Percentiles rank a stretch among this genome's conserved stretches.
phyloP scores from a whole-genome alignment of 345 rosid species.

The Pistacia integerrima region DNA sequence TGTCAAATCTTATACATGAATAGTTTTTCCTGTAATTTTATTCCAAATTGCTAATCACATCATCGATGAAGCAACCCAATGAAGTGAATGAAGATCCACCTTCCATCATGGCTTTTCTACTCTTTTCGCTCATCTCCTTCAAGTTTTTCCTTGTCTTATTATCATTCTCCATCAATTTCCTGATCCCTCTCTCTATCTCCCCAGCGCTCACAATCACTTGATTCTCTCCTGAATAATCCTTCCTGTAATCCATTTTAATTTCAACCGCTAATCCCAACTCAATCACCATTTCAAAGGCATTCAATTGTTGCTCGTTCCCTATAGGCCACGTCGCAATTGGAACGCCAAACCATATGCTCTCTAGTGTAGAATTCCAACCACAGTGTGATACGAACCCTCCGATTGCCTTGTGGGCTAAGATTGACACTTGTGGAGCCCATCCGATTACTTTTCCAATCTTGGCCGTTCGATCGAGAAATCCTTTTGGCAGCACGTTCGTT shows the following conservation, averaged over 20 bases:
- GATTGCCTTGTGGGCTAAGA: conserved; percentile 40
- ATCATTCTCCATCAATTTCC: conserved; percentile 33
- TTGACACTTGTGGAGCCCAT: conserved; percentile 52
- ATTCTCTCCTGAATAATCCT: neutral
- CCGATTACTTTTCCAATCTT: conserved; percentile 39
- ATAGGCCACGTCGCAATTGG: conserved; percentile 34
- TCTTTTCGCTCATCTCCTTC: conserved; percentile 8
- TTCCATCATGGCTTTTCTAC: neutral
- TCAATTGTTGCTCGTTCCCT: conserved; percentile 29
- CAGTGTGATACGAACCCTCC: conserved; percentile 74
- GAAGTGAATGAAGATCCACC: conserved; percentile 38
- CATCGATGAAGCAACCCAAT: no score
- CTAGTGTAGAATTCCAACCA: conserved; percentile 54
- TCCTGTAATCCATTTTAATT: conserved; percentile 45
- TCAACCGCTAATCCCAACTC: conserved; percentile 46
- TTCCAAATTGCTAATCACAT: neutral
- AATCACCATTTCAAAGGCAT: no score
- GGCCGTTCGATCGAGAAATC: conserved; percentile 41
- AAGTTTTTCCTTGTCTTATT: conserved; percentile 34
- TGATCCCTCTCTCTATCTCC: conserved; percentile 39
- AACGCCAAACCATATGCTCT: no score
- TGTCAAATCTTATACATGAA: no score
- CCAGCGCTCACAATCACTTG: conserved; percentile 16
- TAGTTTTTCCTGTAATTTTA: neutral
- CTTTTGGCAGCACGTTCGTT: conserved; percentile 22